phyloP scores from a whole-genome alignment of 2,329 filamentous ascomycete genomes.

The Aspergillus ochraceus region DNA sequence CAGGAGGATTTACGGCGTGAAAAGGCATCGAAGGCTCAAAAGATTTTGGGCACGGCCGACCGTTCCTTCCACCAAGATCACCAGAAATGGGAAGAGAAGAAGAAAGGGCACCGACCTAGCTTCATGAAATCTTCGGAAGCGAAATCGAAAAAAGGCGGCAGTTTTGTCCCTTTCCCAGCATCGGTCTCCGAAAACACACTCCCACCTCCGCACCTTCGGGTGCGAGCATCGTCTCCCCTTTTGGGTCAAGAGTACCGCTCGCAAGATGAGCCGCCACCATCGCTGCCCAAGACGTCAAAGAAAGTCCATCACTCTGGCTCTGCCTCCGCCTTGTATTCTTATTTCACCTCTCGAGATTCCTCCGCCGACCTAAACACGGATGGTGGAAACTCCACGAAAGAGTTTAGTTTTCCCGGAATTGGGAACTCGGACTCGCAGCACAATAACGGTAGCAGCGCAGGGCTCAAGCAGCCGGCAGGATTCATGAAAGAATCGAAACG shows the following conservation, averaged over 20 bases:
- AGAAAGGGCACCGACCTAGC: conserved; percentile 35
- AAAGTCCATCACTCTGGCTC: conserved; percentile 44
- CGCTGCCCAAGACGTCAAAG: conserved; percentile 35
- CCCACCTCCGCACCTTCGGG: conserved; percentile 34
- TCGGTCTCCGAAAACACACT: conserved; percentile 16
- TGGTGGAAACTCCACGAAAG: conserved; percentile 19
- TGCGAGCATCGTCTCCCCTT: conserved; percentile 48
- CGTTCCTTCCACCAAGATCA: conserved; percentile 25
- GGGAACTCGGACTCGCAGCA: conserved; percentile 15
- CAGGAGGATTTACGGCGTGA: conserved; percentile 20
- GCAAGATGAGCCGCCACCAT: conserved; percentile 26
- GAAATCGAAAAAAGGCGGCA: conserved; percentile 25
- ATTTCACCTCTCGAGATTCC: conserved; percentile 47
- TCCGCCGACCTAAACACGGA: conserved; percentile 32
- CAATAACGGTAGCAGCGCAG: conserved; percentile 21
- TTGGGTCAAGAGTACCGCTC: conserved; percentile 40
- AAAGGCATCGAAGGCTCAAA: conserved; percentile 32
- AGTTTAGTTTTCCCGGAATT: neutral
- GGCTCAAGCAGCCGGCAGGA: conserved; percentile 23
- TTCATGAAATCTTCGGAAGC: conserved; percentile 43
- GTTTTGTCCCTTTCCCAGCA: conserved; percentile 30
- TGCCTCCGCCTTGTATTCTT: conserved; percentile 48
- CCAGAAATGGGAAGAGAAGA: conserved; percentile 22
- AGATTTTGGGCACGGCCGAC: conserved; percentile 32
- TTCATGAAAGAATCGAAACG: conserved; percentile 36